Conservation (phyloP, 768 basidiomycete species). For the Gloeostereum incarnatum region DNA sequence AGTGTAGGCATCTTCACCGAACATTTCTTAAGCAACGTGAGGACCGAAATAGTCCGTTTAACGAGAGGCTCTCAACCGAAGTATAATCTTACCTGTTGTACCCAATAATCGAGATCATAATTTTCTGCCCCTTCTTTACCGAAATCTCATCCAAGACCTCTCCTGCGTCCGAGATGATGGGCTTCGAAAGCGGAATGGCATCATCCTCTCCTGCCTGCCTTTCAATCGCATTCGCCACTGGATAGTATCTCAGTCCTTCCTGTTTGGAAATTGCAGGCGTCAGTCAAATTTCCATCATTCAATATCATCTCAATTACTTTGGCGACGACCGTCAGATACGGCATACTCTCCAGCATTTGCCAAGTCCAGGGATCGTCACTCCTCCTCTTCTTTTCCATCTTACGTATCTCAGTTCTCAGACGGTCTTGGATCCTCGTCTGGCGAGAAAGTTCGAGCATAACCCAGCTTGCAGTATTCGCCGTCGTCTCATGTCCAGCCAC, state of each 20-base stretch:
- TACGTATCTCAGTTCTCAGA: slow-evolving; percentile 52
- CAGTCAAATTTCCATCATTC: no score
- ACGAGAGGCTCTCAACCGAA: no score
- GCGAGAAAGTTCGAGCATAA: slow-evolving; percentile 51
- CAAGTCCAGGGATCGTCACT: slow-evolving; percentile 9
- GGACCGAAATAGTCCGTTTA: slow-evolving; percentile 13
- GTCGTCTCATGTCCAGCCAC: slow-evolving; percentile 59
- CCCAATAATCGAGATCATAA: slow-evolving; percentile 23
- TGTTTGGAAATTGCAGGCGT: slow-evolving; percentile 3
- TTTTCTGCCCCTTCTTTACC: slow-evolving; percentile 23
- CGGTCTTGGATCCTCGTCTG: slow-evolving; percentile 47
- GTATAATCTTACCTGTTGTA: slow-evolving; percentile 28
- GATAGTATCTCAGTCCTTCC: slow-evolving; percentile 22
- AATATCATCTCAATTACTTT: slow-evolving; percentile 9
- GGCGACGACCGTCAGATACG: slow-evolving; percentile 14
- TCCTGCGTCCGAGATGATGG: slow-evolving; percentile 23
- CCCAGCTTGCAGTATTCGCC: slow-evolving; percentile 49
- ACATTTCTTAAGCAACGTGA: slow-evolving; percentile 19
- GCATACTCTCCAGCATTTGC: slow-evolving; percentile 22
- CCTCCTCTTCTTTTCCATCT: slow-evolving; percentile 4
- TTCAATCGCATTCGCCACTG: slow-evolving; percentile 19
- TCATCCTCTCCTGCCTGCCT: slow-evolving; percentile 28
- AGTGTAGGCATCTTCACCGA: slow-evolving; percentile 24
- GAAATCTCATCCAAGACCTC: slow-evolving; percentile 20
- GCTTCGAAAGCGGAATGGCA: slow-evolving; percentile 29